These are phyloP conservation scores for Eragrostis curvula DNA, from an alignment of 176 grass and related monocot genomes.

Conservation along the genomic window DNA sequence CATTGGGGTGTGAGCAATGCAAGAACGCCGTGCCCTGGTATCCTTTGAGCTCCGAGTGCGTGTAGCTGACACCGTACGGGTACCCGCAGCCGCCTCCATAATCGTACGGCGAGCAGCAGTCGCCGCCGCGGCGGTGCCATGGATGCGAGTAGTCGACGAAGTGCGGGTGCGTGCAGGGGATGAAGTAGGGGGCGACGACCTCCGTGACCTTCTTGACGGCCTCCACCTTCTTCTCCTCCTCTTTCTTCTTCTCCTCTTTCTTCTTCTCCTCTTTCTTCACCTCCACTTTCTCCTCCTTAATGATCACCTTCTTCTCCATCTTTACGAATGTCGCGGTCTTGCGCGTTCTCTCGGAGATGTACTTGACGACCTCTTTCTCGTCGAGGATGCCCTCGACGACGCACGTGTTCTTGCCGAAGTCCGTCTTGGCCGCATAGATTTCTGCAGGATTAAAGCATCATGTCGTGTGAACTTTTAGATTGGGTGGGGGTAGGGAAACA, in stretches of 20 bases:
- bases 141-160: conserved; percentile 61
- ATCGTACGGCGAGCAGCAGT: background rate
- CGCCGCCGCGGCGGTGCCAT: background rate
- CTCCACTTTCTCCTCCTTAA: conserved; percentile 51
- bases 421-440: conserved; percentile 71
- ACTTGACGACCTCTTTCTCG: conserved; percentile 63
- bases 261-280: conserved; percentile 61
- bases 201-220: conserved; percentile 62
- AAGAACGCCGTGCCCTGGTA: conserved; percentile 60
- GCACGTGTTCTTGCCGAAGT: conserved; percentile 63
- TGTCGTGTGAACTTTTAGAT: background rate
- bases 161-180: conserved; percentile 74
- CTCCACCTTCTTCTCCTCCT: conserved; percentile 24
- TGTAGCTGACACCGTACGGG: conserved; percentile 42
- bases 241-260: conserved; percentile 48
- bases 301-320: conserved; percentile 51
- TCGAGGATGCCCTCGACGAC: conserved; percentile 59
- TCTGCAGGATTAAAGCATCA: conserved; percentile 25
- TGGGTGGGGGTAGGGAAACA: background rate
- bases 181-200: conserved; percentile 72
- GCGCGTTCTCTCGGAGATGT: conserved; percentile 57
- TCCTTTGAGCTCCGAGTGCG: conserved; percentile 52
- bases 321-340: conserved; percentile 60
- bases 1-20: conserved; percentile 73
- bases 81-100: background rate